Evolutionary conservation across 495 filamentous ascomycete genomes (phyloP).

Genomic region (Annulohypoxylon maeteangense): DNA sequence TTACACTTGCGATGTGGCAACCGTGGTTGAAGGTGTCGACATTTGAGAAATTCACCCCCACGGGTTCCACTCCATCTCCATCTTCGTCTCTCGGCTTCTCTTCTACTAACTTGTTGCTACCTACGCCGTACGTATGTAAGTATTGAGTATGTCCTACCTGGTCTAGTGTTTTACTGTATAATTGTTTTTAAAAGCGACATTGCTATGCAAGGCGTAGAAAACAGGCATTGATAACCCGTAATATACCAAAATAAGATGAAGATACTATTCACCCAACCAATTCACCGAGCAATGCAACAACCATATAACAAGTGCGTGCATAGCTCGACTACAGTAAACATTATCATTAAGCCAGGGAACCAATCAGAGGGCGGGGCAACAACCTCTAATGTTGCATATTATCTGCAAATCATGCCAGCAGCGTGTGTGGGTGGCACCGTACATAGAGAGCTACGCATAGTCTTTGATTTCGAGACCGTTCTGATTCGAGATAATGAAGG

Average conservation of each 20-base stretch:
- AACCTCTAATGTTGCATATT: constrained; percentile 25
- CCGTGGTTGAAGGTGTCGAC: constrained; percentile 36
- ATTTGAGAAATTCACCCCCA: constrained; percentile 26
- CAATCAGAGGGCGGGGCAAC: constrained; percentile 20
- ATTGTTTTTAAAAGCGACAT: constrained; percentile 31
- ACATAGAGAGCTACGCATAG: constrained; percentile 23
- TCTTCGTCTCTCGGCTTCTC: constrained; percentile 31
- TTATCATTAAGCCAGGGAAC: constrained; percentile 17
- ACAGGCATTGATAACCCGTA: constrained; percentile 39
- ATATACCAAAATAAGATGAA: constrained; percentile 37
- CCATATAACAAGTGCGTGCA: constrained; percentile 16
- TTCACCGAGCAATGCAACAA: constrained; percentile 15
- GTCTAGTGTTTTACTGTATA: constrained; percentile 22
- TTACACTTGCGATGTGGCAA: constrained; percentile 39
- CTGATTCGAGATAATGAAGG: neutral
- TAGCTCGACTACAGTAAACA: constrained; percentile 38
- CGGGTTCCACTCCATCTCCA: constrained; percentile 42
- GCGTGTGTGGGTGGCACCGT: constrained; percentile 30
- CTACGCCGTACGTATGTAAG: constrained; percentile 25
- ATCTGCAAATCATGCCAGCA: constrained; percentile 38
- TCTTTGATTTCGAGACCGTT: neutral
- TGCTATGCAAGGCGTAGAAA: constrained; percentile 37
- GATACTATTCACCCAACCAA: constrained; percentile 34
- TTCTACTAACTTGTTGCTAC: constrained; percentile 22
- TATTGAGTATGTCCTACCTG: constrained; percentile 28